A percentile compares a stretch with the other conserved stretches of the same genome.
Conservation (phyloP, 2,329 filamentous ascomycete species). For the Chalara sp. region DNA sequence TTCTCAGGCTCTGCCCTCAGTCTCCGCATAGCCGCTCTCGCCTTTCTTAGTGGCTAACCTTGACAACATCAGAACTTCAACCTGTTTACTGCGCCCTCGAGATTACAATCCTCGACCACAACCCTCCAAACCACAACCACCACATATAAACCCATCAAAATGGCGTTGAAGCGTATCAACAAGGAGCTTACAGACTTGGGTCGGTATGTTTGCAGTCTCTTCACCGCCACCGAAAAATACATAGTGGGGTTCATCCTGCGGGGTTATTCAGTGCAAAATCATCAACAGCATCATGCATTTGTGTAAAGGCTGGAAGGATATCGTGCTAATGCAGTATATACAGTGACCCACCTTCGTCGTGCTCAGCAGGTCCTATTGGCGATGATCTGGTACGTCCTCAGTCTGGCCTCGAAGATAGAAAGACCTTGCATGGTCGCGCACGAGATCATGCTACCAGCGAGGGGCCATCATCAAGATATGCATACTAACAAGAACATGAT, state of each 20-base stretch:
- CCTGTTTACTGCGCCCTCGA: constrained; percentile 22
- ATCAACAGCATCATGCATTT: constrained; percentile 26
- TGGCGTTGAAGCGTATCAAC: constrained; percentile 93
- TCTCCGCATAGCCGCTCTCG: constrained; percentile 15
- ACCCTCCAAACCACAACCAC: constrained; percentile 14
- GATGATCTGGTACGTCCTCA: constrained; percentile 84
- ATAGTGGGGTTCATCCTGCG: constrained; percentile 24
- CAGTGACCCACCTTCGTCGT: constrained; percentile 97
- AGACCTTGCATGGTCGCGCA: constrained; percentile 6
- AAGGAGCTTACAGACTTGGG: constrained; percentile 88
- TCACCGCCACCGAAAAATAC: constrained; percentile 13
- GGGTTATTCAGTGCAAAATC: constrained; percentile 22
- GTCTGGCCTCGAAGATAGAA: background rate
- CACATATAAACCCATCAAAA: constrained; percentile 30
- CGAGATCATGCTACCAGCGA: constrained; percentile 11
- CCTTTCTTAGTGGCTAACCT: constrained; percentile 22
- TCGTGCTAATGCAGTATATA: constrained; percentile 16
- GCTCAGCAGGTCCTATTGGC: constrained; percentile 93
- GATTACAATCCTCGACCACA: constrained; percentile 7
- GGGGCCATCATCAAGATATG: constrained; percentile 1
- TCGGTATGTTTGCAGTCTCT: constrained; percentile 53
- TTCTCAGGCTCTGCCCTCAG: constrained; percentile 2
- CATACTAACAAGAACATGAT: constrained; percentile 27
- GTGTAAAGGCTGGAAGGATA: constrained; percentile 4
- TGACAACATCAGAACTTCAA: constrained; percentile 14